phyloP scores from a whole-genome alignment of 2,329 filamentous ascomycete species.

The Alternaria novae-zelandiae region DNA sequence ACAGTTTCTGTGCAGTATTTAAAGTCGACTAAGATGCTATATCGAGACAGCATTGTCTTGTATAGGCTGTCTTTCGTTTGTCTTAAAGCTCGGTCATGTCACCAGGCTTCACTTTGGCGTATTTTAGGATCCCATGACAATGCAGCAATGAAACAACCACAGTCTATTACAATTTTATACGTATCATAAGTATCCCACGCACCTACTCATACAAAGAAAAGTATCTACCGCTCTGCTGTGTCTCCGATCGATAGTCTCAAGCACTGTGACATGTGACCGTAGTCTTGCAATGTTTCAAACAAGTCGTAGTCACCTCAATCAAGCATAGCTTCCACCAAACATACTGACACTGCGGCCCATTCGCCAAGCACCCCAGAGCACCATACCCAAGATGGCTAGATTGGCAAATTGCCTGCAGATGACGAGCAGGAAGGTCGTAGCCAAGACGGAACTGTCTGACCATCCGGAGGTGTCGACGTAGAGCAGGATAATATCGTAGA shows the following conservation, averaged over 20 bases:
- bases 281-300: no score
- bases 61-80: background rate
- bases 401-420: slow-evolving; percentile 7
- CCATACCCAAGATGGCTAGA: slow-evolving; percentile 2
- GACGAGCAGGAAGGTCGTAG: slow-evolving; percentile 4
- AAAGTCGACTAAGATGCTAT: background rate
- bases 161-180: background rate
- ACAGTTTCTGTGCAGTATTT: background rate
- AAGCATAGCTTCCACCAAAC: slow-evolving; percentile 1
- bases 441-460: background rate
- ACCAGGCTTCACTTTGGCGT: background rate
- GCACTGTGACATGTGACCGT: no score
- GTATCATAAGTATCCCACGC: background rate
- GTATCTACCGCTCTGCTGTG: no score
- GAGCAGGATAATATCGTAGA: slow-evolving; percentile 8
- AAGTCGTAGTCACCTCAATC: no score
- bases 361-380: slow-evolving; percentile 12
- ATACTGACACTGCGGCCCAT: slow-evolving; percentile 4
- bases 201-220: background rate
- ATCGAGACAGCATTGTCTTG: background rate
- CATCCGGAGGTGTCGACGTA: slow-evolving; percentile 1
- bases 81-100: background rate
- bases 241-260: no score
- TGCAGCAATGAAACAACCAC: background rate
- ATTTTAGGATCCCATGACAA: background rate